A percentile compares a stretch with the other conserved stretches of the same genome.
These are phyloP conservation scores for Phytopythium aichiense DNA, from an alignment of 352 stramenopile species.

Conservation along the genomic window DNA sequence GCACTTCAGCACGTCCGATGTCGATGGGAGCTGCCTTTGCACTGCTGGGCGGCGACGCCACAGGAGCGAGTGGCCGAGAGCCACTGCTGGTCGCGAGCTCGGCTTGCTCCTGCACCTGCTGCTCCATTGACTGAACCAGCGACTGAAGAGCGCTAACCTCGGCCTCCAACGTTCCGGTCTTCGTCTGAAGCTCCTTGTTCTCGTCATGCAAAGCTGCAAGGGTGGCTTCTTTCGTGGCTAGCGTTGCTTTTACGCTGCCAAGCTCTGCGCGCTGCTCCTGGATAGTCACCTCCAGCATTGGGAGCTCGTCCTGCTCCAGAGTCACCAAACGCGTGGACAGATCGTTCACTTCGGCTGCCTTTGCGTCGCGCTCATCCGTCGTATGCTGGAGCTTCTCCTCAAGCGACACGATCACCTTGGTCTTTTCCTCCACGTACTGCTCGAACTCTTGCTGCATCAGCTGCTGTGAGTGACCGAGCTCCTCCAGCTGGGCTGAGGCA, in stretches of 20 bases:
- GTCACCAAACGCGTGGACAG: neutral
- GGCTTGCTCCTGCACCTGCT: constrained; percentile 8
- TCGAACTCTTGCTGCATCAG: constrained; percentile 37
- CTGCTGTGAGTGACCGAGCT: constrained; percentile 22
- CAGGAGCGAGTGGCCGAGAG: neutral
- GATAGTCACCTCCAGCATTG: neutral
- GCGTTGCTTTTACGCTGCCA: neutral
- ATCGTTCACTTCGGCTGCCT: neutral
- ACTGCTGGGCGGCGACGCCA: neutral
- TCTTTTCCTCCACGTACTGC: constrained; percentile 26
- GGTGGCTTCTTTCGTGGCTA: neutral
- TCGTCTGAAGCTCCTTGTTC: constrained; percentile 15
- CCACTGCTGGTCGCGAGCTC: neutral
- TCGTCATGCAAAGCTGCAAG: constrained; percentile 14
- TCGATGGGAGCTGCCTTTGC: neutral
- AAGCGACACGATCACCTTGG: constrained; percentile 13
- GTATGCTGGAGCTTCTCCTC: constrained; percentile 22
- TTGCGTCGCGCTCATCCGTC: constrained; percentile 14
- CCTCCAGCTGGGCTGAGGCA: constrained; percentile 16
- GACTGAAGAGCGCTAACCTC: constrained; percentile 22
- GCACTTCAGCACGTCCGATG: constrained; percentile 1
- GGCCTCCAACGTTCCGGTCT: constrained; percentile 18
- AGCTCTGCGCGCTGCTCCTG: neutral
- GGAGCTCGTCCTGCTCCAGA: constrained; percentile 6
- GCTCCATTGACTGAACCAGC: constrained; percentile 20